These are phyloP conservation scores for Fusarium succisae DNA, from an alignment of 2,329 filamentous ascomycete species.

Conservation along the genomic window DNA sequence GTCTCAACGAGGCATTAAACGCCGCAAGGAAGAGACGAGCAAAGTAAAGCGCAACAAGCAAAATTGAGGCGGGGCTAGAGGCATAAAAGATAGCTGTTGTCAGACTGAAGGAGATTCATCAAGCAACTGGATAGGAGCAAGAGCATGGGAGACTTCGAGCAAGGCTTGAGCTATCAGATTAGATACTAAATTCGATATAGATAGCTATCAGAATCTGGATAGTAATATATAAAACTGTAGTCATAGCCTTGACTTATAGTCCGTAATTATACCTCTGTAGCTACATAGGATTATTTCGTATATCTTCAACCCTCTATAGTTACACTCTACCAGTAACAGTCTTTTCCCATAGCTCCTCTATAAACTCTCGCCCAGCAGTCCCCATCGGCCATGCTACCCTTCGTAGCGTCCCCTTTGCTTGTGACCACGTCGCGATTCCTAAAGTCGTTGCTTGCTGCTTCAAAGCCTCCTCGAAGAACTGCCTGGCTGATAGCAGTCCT, in stretches of 20 bases:
- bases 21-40: not conserved
- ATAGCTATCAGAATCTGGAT: no score
- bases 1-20: not conserved
- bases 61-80: not conserved
- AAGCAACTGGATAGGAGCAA: not conserved
- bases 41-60: not conserved
- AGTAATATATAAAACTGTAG: no score
- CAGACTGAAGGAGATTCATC: not conserved
- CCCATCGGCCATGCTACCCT: not conserved
- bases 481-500: not conserved
- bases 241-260: no score
- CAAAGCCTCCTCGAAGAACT: not conserved
- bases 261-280: no score
- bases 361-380: not conserved
- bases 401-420: not conserved
- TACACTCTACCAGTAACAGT: no score
- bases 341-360: slow-evolving; percentile 10
- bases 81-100: not conserved
- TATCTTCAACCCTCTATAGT: no score
- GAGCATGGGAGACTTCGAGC: not conserved
- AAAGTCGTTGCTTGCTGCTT: not conserved
- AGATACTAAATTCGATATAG: no score
- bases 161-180: not conserved
- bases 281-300: no score
- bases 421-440: not conserved